Conservation (phyloP, 257 asterid species). For the Jasminum sambac region DNA sequence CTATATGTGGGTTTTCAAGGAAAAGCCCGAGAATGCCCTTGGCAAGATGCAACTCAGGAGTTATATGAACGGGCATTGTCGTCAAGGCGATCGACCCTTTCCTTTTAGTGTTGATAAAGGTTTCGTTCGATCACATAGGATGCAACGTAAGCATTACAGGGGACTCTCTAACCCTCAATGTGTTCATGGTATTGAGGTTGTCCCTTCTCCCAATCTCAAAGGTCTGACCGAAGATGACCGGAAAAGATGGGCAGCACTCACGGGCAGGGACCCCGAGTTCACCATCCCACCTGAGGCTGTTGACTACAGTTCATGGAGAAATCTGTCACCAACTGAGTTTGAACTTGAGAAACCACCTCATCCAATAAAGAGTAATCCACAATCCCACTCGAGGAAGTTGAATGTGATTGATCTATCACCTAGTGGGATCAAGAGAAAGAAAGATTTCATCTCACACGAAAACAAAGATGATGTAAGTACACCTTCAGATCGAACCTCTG, state of each 20-base stretch:
- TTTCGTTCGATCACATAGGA: slow-evolving; percentile 3
- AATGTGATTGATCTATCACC: slow-evolving; percentile 54
- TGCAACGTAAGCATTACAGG: slow-evolving; percentile 9
- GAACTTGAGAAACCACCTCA: slow-evolving; percentile 56
- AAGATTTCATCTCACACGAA: slow-evolving; percentile 52
- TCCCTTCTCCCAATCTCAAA: not conserved
- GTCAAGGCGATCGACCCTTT: slow-evolving; percentile 1
- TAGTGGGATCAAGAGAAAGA: slow-evolving; percentile 54
- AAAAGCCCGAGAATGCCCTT: not conserved
- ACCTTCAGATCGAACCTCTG: slow-evolving; percentile 48
- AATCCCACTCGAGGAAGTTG: slow-evolving; percentile 52
- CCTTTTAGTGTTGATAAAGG: slow-evolving; percentile 1
- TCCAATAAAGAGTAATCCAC: slow-evolving; percentile 39
- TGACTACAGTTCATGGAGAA: not conserved
- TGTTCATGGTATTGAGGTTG: slow-evolving; percentile 1
- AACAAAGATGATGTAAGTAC: slow-evolving; percentile 46
- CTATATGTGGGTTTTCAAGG: slow-evolving; percentile 7
- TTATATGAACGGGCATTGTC: not conserved
- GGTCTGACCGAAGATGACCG: not conserved
- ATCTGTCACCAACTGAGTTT: not conserved
- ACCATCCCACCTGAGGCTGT: not conserved
- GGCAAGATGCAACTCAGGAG: slow-evolving; percentile 1
- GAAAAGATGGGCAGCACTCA: not conserved
- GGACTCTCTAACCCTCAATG: slow-evolving; percentile 7
- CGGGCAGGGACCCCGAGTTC: not conserved